Evolutionary conservation across 1,284 basidiomycete genomes (phyloP).

Genomic region (Ustilago shanxiensis): DNA sequence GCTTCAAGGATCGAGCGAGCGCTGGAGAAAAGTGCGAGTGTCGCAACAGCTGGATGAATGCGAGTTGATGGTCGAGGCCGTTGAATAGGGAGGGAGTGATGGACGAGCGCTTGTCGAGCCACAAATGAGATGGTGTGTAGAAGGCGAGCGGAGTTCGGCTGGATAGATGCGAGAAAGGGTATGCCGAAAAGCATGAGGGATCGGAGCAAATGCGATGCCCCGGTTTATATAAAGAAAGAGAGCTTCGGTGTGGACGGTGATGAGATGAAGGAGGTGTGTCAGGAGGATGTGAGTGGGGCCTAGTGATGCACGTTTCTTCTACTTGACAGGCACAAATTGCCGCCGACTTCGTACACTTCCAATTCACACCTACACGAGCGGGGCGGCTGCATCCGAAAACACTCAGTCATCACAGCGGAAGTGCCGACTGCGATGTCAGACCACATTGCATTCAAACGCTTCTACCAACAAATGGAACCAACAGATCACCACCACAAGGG

Average conservation of each 20-base stretch:
- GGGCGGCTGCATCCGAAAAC: constrained; percentile 10
- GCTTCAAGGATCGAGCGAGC: constrained; percentile 4
- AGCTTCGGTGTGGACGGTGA: not conserved
- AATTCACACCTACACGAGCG: not conserved
- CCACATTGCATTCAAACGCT: not conserved
- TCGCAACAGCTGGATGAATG: not conserved
- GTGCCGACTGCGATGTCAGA: not conserved
- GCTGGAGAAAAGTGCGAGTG: constrained; percentile 17
- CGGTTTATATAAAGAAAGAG: not conserved
- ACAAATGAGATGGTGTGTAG: constrained; percentile 11
- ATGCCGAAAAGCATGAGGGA: constrained; percentile 28
- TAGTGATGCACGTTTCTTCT: constrained; percentile 1
- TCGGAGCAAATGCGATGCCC: constrained; percentile 9
- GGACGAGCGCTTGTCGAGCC: not conserved
- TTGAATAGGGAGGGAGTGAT: not conserved
- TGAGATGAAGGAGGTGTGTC: not conserved
- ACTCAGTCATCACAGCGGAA: not conserved
- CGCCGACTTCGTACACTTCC: not conserved
- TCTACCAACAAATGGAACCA: not conserved
- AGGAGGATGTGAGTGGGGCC: not conserved
- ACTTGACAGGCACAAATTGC: not conserved
- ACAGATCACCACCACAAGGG: not conserved
- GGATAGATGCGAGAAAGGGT: constrained; percentile 14
- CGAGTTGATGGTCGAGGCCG: not conserved
- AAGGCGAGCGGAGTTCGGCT: constrained; percentile 8